Base-by-base conservation (phyloP, 805 yeast species). In the Nakazawaea holstii region DNA sequence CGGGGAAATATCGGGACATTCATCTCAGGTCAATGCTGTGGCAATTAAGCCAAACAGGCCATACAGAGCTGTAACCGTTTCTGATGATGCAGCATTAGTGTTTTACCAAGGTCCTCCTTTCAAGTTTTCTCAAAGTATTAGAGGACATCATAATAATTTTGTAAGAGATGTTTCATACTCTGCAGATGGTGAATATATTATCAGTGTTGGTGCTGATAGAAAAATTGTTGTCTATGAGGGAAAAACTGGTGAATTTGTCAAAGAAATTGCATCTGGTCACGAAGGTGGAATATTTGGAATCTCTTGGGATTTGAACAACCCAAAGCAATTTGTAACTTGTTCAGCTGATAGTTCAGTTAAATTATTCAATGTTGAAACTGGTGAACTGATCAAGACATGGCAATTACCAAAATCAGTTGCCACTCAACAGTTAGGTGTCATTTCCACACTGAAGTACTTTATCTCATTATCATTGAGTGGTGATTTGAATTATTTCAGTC, bases 1-100 rank as follows among this genome's bases (percentile, higher is more conserved):
- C 39, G 99, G 99, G 47, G 98, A 94, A 61, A 84, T 92, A 57
- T 82, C 90, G 42, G 99, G 99, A 24, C 99, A 94, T 62, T 76
- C 92, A 14, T 82, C 88, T 26, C 79, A 77, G 41, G 80, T 92
- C 59, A 89, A 87, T 59, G 88, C 94, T 0, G 96, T 90, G 17
- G 80, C 85, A 49, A 84, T 92, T 54, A 84, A 85, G 59, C 89
- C 91, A 17, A 79, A 76, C 53, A 79, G 99, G 65, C 99, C 99
- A 8, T 88, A 86, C 69, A 73, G 96, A 49, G 96, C 96, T 0
- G 95, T 86, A 6, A 90, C 98, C 2, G 97, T 85, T 8, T 79
- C 95, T 35, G 97, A 91, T 60, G 98, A 94, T 62, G 80, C 82
- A 45, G 84, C 87, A 1, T 65, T 91, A 53, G 95, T 91, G 1